A percentile compares a stretch with the other conserved stretches of the same genome.
phyloP scores from a whole-genome alignment of 148 eudicot genomes.

The Diospyros kaki region DNA sequence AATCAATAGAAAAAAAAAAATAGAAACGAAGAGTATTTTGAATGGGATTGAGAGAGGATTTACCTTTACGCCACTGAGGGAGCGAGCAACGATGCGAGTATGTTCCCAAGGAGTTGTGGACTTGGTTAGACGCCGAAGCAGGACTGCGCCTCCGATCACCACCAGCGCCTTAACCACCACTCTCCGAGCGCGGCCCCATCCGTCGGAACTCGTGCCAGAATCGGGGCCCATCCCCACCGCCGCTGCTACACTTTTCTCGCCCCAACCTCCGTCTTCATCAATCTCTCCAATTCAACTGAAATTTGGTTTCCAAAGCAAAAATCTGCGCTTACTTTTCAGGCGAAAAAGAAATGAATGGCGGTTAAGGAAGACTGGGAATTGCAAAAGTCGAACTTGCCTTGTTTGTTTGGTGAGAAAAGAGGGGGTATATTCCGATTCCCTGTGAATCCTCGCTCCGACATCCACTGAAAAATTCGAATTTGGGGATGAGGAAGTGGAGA shows the following conservation, averaged over 20 bases:
- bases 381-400: neutral
- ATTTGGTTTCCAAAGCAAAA: neutral
- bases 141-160: constrained; percentile 75
- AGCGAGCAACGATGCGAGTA: constrained; percentile 51
- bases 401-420: neutral
- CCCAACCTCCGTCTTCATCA: neutral
- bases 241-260: neutral
- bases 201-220: constrained; percentile 27
- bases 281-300: neutral
- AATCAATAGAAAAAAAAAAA: neutral
- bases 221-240: constrained; percentile 8
- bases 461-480: too few relatives aligned
- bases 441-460: too few relatives aligned
- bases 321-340: neutral
- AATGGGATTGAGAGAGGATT: neutral
- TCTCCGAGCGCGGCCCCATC: constrained; percentile 72
- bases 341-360: neutral
- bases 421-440: too few relatives aligned
- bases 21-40: neutral
- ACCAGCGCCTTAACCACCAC: constrained; percentile 56
- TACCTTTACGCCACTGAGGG: constrained; percentile 78
- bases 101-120: constrained; percentile 97
- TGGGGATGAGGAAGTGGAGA: too few relatives aligned
- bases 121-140: constrained; percentile 72
- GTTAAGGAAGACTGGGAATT: neutral